A percentile compares a stretch with the other conserved stretches of the same genome.
Evolutionary conservation across 495 filamentous ascomycete species (phyloP).

Genomic region (Penicillium pulvis): DNA sequence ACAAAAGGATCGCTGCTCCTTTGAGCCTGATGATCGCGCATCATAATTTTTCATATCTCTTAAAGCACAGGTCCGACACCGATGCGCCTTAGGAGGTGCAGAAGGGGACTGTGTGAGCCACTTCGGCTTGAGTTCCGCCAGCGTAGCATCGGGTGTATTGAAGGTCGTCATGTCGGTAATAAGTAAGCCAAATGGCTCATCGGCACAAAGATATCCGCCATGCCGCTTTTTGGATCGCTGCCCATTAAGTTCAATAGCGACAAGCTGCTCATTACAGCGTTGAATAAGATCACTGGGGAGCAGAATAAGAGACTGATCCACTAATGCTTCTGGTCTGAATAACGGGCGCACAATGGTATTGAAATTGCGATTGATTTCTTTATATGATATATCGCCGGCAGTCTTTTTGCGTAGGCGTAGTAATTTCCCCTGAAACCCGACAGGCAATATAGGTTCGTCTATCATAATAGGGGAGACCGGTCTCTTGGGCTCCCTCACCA

Average conservation of each 20-base stretch:
- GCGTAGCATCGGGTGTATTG: conserved; percentile 42
- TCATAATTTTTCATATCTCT: conserved; percentile 57
- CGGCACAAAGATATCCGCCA: conserved; percentile 60
- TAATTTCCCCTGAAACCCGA: conserved; percentile 49
- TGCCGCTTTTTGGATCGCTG: conserved; percentile 47
- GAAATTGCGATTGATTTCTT: conserved; percentile 59
- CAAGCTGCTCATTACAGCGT: conserved; percentile 55
- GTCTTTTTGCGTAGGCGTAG: conserved; percentile 68
- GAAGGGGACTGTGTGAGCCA: conserved; percentile 86
- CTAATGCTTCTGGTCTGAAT: conserved; percentile 58
- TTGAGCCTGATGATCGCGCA: conserved; percentile 19
- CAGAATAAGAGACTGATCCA: conserved; percentile 60
- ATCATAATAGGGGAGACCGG: conserved; percentile 2
- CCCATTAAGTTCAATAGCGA: conserved; percentile 31
- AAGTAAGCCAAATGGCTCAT: conserved; percentile 65
- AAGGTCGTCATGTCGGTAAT: conserved; percentile 77
- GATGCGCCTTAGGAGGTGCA: conserved; percentile 61
- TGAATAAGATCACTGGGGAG: conserved; percentile 49
- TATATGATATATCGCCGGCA: conserved; percentile 54
- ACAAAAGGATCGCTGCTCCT: conserved; percentile 50
- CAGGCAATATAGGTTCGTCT: conserved; percentile 23
- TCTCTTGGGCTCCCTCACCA: conserved; percentile 12
- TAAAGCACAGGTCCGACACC: conserved; percentile 88
- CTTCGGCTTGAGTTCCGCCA: conserved; percentile 90
- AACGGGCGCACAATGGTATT: conserved; percentile 58